Conservation (phyloP, 805 yeast species). For the Dipodascopsis tothii region DNA sequence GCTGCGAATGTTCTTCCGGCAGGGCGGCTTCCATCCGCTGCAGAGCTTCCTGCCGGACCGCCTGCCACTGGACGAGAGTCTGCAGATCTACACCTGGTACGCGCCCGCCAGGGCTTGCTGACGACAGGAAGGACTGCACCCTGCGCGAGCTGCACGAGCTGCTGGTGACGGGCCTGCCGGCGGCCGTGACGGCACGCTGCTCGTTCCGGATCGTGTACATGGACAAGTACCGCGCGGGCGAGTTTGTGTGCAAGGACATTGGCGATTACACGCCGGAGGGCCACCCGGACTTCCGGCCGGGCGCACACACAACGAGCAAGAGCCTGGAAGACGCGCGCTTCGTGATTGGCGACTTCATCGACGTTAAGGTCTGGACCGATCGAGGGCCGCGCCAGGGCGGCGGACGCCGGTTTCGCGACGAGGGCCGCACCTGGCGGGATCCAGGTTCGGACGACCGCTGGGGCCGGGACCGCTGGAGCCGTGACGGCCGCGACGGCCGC, state of each 20-base stretch:
- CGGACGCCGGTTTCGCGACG: too few species aligned
- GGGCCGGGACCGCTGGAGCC: too few species aligned
- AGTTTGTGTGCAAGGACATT: neutral
- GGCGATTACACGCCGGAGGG: conserved; percentile 1
- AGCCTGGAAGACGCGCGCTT: conserved; percentile 2
- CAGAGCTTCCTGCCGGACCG: conserved; percentile 1
- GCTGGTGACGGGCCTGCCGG: neutral
- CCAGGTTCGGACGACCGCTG: too few species aligned
- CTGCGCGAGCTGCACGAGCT: conserved; percentile 1
- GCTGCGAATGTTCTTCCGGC: conserved; percentile 2
- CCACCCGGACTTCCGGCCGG: neutral
- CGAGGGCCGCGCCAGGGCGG: too few species aligned
- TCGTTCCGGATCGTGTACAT: conserved; percentile 4
- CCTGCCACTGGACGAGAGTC: conserved; percentile 1
- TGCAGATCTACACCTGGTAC: conserved; percentile 8
- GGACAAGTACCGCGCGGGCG: neutral
- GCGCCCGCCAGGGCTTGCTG: neutral
- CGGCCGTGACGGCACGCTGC: conserved; percentile 1
- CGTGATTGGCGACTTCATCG: conserved; percentile 5
- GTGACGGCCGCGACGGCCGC: too few species aligned
- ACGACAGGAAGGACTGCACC: conserved; percentile 2
- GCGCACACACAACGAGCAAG: neutral
- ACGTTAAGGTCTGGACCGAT: neutral
- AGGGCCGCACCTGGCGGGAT: too few species aligned
- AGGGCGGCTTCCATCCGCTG: conserved; percentile 1